Conservation (phyloP, 192 early-diverging fungal species). For the Dimargaris cristalligena region DNA sequence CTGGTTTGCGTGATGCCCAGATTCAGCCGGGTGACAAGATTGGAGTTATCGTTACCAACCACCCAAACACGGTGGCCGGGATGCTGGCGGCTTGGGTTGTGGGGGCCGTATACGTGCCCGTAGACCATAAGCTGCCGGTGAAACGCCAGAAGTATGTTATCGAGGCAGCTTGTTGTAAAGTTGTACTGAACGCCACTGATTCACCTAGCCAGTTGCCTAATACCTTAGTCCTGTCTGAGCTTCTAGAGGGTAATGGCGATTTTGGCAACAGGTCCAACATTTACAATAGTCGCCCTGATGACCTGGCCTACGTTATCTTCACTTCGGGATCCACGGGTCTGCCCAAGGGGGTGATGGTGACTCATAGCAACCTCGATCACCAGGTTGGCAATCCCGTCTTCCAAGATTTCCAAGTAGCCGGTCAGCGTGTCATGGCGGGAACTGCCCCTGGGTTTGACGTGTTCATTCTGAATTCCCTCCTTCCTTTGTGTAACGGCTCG, state of each 20-base stretch:
- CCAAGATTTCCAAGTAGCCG: not conserved
- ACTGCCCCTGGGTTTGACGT: not conserved
- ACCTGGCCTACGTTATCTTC: slow-evolving; percentile 6
- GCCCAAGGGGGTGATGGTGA: slow-evolving; percentile 19
- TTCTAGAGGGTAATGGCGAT: not conserved
- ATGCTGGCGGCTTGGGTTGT: slow-evolving; percentile 1
- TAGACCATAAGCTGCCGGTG: not conserved
- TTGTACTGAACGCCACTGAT: not conserved
- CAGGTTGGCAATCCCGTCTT: not conserved
- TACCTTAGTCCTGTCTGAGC: not conserved
- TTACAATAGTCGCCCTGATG: too few species aligned
- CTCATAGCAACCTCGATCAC: not conserved
- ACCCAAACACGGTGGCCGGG: not conserved
- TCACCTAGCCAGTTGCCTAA: not conserved
- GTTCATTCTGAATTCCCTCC: not conserved
- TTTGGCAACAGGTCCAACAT: too few species aligned
- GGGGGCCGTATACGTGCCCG: slow-evolving; percentile 3
- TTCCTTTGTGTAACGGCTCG: not conserved
- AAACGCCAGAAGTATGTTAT: not conserved
- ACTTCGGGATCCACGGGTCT: slow-evolving; percentile 22
- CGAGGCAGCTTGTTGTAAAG: not conserved
- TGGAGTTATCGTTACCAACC: not conserved
- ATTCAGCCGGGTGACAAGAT: not conserved
- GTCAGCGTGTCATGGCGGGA: not conserved
- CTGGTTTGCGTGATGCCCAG: not conserved